Evolutionary conservation across 2,329 filamentous ascomycete species (phyloP), one percentile per base, ranked within the genome.

Genomic region (Fusarium brachygibbosum): DNA sequence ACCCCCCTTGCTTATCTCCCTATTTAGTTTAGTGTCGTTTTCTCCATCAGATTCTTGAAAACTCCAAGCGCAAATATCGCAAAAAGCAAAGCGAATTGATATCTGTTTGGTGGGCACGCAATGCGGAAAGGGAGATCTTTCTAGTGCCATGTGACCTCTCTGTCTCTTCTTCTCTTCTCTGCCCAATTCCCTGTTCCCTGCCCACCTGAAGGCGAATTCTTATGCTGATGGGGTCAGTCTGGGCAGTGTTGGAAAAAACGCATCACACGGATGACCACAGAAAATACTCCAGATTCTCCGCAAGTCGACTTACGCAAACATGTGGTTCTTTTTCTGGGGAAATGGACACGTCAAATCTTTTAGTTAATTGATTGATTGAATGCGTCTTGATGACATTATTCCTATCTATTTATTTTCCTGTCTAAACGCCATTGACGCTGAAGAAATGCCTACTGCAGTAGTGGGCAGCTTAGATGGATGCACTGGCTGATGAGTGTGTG

Each of bases 361-460:
- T 42, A 13, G n/a, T 13, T 40, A 38, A 25, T 60, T 14, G 11
- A 58, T 28, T 37, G 31, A 17, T 31, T 38, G 11, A 32, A 35
- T 23, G 12, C 28, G 35, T 52, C 29, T 40, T 28, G 17, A 34
- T 64, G 31, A 40, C n/a, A 37, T 41, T 19, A 28, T 17, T 25
- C 1, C 12, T 38, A 25, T 63, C 37, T 17, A 21, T 51, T 46
- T 25, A 19, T 51, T 69, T 72, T 66, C 38, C n/a, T 3, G 28
- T 52, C 12, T 40, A 70, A 37, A 72, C 71, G 71, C 71, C 63
- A 66, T 66, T 72, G 69, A 74, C 71, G 71, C 71, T 69, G 42
- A 32, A 42, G 44, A 51, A 51, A 31, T 38, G n/a, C 21, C 28
- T 21, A 34, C 41, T 37, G 28, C 21, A 42, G 32, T 42, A 51